These are phyloP conservation scores for Senna siamea DNA, from an alignment of 306 rosid genomes.

Conservation along the genomic window DNA sequence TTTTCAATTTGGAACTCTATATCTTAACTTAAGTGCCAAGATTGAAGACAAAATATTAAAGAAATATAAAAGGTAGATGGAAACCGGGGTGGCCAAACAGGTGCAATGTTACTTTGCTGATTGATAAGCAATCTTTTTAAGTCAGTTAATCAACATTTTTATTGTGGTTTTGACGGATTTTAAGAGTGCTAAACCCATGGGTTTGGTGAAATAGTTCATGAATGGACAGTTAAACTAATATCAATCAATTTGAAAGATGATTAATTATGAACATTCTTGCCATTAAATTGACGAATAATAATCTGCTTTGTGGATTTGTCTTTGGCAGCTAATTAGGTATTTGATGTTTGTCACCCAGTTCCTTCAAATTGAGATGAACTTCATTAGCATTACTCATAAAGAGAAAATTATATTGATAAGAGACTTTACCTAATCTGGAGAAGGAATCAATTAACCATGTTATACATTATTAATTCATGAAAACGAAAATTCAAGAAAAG, in stretches of 20 bases:
- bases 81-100: slow-evolving; percentile 35
- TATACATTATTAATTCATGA: slow-evolving; percentile 7
- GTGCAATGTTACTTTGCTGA: slow-evolving; percentile 39
- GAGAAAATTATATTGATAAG: slow-evolving; percentile 33
- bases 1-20: neutral
- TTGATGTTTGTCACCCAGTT: slow-evolving; percentile 42
- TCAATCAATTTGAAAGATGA: slow-evolving; percentile 33
- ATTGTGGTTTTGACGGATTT: slow-evolving; percentile 43
- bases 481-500: slow-evolving; percentile 4
- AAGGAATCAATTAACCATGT: slow-evolving; percentile 16
- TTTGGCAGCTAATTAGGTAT: slow-evolving; percentile 46
- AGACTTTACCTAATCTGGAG: slow-evolving; percentile 40
- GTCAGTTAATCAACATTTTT: slow-evolving; percentile 28
- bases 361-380: slow-evolving; percentile 54
- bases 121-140: slow-evolving; percentile 6
- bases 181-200: slow-evolving; percentile 27
- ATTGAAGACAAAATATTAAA: neutral
- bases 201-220: slow-evolving; percentile 52
- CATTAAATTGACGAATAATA: slow-evolving; percentile 11
- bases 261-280: slow-evolving; percentile 22
- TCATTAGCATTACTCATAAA: slow-evolving; percentile 31
- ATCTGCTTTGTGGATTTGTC: slow-evolving; percentile 37
- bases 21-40: slow-evolving; percentile 38
- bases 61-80: slow-evolving; percentile 26
- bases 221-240: slow-evolving; percentile 54